Percentiles rank a stretch among this genome's conserved stretches.
Evolutionary conservation across 1,284 basidiomycete species (phyloP).

Genomic region (Ganoderma leucocontextum): DNA sequence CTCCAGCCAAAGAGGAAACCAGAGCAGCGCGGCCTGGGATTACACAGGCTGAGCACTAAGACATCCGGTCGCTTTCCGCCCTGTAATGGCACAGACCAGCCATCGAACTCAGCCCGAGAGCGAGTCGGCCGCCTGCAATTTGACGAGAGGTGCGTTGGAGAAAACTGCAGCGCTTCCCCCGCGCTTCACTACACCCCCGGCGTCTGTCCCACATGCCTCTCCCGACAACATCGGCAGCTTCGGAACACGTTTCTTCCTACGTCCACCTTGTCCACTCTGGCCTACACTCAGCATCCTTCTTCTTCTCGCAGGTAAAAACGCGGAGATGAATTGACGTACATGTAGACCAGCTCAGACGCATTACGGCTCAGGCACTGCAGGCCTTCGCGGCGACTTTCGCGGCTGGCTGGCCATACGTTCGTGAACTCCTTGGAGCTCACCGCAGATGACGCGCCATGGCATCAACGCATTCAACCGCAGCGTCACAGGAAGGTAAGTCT

Average conservation of each 20-base stretch:
- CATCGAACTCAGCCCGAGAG: slow-evolving; percentile 33
- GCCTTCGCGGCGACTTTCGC: too few relatives aligned
- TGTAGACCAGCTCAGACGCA: not conserved
- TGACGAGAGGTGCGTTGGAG: slow-evolving; percentile 57
- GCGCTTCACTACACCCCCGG: not conserved
- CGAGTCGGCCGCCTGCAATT: slow-evolving; percentile 50
- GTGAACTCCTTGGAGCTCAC: not conserved
- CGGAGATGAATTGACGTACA: not conserved
- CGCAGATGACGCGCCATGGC: not conserved
- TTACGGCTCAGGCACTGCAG: not conserved
- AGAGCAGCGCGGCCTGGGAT: slow-evolving; percentile 42
- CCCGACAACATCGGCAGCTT: not conserved
- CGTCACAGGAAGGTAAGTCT: not conserved
- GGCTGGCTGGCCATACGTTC: not conserved
- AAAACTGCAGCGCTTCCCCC: slow-evolving; percentile 1
- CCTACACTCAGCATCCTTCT: not conserved
- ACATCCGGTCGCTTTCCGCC: slow-evolving; percentile 56
- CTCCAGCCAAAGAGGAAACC: slow-evolving; percentile 35
- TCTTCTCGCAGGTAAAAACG: not conserved
- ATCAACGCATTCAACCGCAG: not conserved
- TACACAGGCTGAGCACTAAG: slow-evolving; percentile 55
- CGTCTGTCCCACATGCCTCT: slow-evolving; percentile 5
- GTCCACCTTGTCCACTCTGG: not conserved
- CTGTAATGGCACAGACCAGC: slow-evolving; percentile 62
- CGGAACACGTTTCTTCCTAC: not conserved